Base-by-base conservation (phyloP, 2,329 filamentous ascomycete species). In the Stachybotrys chartarum region DNA sequence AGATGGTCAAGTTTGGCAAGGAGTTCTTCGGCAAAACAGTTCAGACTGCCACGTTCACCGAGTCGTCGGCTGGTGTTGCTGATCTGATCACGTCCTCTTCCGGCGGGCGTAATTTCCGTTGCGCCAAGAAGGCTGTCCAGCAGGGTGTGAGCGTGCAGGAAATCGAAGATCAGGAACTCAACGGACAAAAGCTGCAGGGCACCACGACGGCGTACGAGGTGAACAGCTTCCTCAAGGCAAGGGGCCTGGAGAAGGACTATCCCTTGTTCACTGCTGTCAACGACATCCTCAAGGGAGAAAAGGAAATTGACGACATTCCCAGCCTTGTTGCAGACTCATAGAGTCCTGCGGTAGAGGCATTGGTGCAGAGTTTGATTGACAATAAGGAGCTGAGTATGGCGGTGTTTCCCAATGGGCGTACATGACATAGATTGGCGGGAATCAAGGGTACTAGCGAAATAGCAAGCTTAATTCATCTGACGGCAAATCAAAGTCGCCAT, bases 1-100 rank as follows among this genome's bases (percentile, higher is more conserved):
- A 99, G 75, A 96, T 97, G 87, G 91, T 97, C 66, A 88, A 89
- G 68, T 99, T 99, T 63, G 93, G 93, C 61, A 91, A 92, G 71
- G 85, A 88, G 64, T 99, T 97, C 78, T 99, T 97, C 70, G 84
- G 85, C 17, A 82, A 92, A 65, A 90, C 88, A 1, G 87, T 94
- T 30, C 82, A 88, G 60, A 83, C 88, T 10, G 84, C 82, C 56
- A 99, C 94, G 0, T 97, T 99, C 70, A 97, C 93, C n/a, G 91
- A 97, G 69, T 91, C 97, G 70, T 95, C 90, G 63, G 92, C 91
- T 30, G 94, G 94, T 62, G 91, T 97, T 45, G 94, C 94, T 31
- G 94, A 99, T 73, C 76, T 99, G 61, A 96, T 99, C 68, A 97
- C 94, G 1, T 94, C 88, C 55, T 97, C 91, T 75, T 90, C 86